These are phyloP conservation scores for Solanum medicagineum DNA, from an alignment of 257 asterid genomes.

Conservation along the genomic window DNA sequence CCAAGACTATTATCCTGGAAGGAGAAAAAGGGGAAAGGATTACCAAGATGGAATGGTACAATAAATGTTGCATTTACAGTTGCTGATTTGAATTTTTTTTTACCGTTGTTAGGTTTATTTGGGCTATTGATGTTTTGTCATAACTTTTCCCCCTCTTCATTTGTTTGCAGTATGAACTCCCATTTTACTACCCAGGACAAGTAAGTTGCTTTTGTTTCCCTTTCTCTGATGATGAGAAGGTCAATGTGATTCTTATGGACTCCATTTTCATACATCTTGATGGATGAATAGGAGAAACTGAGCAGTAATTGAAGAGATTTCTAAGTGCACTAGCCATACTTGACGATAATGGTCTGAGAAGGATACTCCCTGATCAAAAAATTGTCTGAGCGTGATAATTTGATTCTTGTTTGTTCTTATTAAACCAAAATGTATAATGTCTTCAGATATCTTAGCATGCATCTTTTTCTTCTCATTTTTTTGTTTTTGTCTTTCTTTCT, in stretches of 20 bases:
- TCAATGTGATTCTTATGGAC: background rate
- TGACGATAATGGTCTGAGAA: background rate
- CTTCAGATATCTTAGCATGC: background rate
- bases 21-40: constrained; percentile 94
- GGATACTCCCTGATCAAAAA: background rate
- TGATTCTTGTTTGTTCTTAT: background rate
- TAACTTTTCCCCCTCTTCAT: background rate
- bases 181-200: constrained; percentile 89
- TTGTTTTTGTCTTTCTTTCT: background rate
- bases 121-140: background rate
- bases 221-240: background rate
- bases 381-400: background rate
- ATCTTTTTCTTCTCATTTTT: background rate
- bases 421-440: background rate
- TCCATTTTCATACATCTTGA: background rate
- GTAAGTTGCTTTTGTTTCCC: constrained; percentile 29
- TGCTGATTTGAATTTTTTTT: background rate
- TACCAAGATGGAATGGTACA: constrained; percentile 82
- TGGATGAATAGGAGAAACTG: background rate
- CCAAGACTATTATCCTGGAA: constrained; percentile 92
- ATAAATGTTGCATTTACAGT: background rate
- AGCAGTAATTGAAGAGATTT: background rate
- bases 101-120: background rate
- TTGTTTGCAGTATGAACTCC: constrained; percentile 87
- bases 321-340: background rate